Evolutionary conservation across 257 asterid genomes (phyloP), one percentile per base, ranked within the genome.

Genomic region (Fraxinus cuspidata): DNA sequence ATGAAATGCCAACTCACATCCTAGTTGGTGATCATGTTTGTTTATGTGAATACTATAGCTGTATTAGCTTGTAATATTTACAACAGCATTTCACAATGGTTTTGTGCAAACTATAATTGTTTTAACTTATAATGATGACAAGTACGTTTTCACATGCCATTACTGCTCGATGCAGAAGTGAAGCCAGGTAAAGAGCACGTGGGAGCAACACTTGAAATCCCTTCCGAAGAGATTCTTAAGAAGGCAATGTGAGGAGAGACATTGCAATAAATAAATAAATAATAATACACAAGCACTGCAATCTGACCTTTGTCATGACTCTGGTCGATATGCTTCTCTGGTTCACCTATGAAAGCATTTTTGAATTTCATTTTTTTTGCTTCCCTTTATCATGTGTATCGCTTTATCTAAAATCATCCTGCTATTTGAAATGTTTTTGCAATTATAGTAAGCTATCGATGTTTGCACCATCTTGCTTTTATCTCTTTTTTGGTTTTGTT

Each of bases 191-290:
- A 83, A 82, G 90, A 86, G 72, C 96, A 92, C 74, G 95, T 88
- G 2, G 92, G 96, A 81, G 98, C 92, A 11, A 94, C 97, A 3
- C 86, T 94, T 16, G 98, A 94, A 83, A 47, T 89, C 77, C 97
- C 98, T 47, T 89, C 97, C 5, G 97, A 94, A 82, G 95, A 87
- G 80, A 84, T 91, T 77, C 89, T 94, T 32, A 94, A 85, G 84
- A 87, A 82, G 73, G 77, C 86, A 53, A 72, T 69, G 32, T 85
- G 78, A 85, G 60, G 37, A 69, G 73, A 25, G 64, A 56, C 32
- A 29, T 29, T 29, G 32, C 58, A 42, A 56, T 73, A 27, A 31
- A 64, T 9, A 32, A 32, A 32, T 34, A 34, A 34, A 4, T 37
- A 3, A 27, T 63, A 79, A 69, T 13, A 79, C 69, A 40, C 23